Percentiles rank a stretch among this genome's conserved stretches.
phyloP scores from a whole-genome alignment of 1,284 basidiomycete species.

The Rhodotorula sp. region DNA sequence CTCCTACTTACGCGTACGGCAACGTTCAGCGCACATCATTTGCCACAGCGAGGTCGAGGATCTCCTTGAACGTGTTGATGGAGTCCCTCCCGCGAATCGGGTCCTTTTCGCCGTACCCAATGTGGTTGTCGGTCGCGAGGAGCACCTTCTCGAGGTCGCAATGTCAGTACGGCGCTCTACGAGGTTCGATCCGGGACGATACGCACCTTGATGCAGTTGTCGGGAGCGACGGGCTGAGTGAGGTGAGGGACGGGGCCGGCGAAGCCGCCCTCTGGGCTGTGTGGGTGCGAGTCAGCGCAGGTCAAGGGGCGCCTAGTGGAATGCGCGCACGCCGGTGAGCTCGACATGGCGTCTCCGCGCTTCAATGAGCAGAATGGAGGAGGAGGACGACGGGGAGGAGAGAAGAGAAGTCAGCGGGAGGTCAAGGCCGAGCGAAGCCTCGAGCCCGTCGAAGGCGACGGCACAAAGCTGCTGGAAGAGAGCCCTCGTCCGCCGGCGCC shows the following conservation, averaged over 20 bases:
- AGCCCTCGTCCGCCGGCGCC: no score
- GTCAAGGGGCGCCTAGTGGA: no score
- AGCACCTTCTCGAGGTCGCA: slow-evolving; percentile 22
- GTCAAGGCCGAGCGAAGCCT: no score
- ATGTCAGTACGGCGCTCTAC: no score
- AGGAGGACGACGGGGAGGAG: no score
- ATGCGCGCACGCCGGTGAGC: slow-evolving; percentile 11
- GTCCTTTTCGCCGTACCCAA: slow-evolving; percentile 93
- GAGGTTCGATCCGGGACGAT: background rate
- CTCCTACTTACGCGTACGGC: background rate
- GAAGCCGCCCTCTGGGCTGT: background rate
- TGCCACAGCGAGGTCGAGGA: slow-evolving; percentile 84
- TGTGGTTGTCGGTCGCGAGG: slow-evolving; percentile 64
- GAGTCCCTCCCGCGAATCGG: slow-evolving; percentile 93
- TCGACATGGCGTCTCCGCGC: background rate
- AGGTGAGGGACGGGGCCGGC: slow-evolving; percentile 14
- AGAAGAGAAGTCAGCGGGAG: background rate
- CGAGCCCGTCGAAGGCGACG: no score
- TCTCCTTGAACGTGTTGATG: slow-evolving; percentile 92
- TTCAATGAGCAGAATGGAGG: background rate
- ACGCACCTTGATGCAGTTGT: slow-evolving; percentile 28
- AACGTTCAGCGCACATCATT: slow-evolving; percentile 64
- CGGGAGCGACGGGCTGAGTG: slow-evolving; percentile 19
- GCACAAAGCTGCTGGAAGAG: no score
- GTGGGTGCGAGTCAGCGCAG: background rate